Evolutionary conservation across 768 basidiomycete genomes (phyloP), one percentile per base, ranked within the genome.

Genomic region (Terana coerulea): DNA sequence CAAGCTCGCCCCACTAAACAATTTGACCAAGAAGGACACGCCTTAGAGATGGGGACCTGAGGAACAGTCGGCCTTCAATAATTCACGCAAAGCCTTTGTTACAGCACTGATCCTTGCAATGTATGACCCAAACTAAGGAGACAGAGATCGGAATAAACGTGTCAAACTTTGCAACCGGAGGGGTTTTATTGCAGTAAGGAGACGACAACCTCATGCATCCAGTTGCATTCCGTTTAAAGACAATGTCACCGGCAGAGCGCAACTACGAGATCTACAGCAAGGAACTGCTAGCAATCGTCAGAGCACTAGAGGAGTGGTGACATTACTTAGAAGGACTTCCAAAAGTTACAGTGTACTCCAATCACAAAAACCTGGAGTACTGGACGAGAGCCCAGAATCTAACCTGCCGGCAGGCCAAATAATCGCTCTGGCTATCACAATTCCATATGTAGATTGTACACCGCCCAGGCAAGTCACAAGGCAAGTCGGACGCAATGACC

Each of bases 1-100:
- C 60, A 69, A 17, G 60, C 62, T 3, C 19, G 42, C 52, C n/a
- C 60, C 53, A n/a, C 54, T 68, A 2, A 49, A 59, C 8, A 9
- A 42, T 2, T 53, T 63, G 0, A 56, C 47, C 11, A 44, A 46
- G 21, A 61, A 63, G 24, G 49, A 42, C 22, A 19, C 14, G 2
- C 8, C 19, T 8, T 52, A 33, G 15, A 17, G 22, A 1, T 52
- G 50, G 50, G 31, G 30, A 3, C 5, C 22, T 3, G 50, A 28
- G 25, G 9, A 35, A 17, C 49, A 51, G 22, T 3, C 12, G 21
- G 39, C 49, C 3, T 51, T 42, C 28, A 28, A 41, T 25, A 42
- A 2, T 3, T 9, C 29, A 12, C 41, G 43, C 28, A 4, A 22
- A 9, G 19, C 1, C 15, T 51, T 42, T 22, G 11, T 15, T 10